Conservation (phyloP, 441 rosid genomes). For the California macrophylla region DNA sequence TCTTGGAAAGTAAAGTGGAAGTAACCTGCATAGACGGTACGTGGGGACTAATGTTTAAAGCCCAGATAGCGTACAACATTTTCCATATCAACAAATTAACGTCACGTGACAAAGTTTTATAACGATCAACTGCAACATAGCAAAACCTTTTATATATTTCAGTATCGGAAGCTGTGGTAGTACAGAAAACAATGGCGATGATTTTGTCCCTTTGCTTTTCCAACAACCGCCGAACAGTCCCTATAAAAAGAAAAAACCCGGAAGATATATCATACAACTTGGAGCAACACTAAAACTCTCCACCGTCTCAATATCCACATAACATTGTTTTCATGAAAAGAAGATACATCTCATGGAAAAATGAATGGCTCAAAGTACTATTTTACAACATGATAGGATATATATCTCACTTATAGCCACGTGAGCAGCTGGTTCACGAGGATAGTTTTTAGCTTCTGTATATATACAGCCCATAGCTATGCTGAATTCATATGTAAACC, state of each 20-base stretch:
- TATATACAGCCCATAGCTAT: conserved; percentile 96
- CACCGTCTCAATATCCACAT: conserved; percentile 9
- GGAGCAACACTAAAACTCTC: neutral
- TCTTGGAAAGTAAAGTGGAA: conserved; percentile 97
- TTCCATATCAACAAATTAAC: neutral
- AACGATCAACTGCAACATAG: conserved; percentile 8
- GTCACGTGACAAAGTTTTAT: conserved; percentile 3
- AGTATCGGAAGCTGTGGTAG: conserved; percentile 62
- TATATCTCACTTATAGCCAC: conserved; percentile 82
- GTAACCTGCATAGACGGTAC: conserved; percentile 48
- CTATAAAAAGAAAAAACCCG: conserved; percentile 34
- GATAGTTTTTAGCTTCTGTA: conserved; percentile 87
- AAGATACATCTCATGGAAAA: neutral
- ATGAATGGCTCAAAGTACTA: conserved; percentile 1
- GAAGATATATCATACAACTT: conserved; percentile 15
- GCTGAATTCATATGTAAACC: conserved; percentile 39
- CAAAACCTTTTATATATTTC: conserved; percentile 78
- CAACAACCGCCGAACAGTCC: conserved; percentile 84
- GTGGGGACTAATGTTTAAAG: conserved; percentile 17
- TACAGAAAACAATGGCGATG: conserved; percentile 82
- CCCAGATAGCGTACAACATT: neutral
- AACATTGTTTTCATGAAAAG: too few species aligned
- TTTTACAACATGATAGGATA: conserved; percentile 17
- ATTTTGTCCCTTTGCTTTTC: conserved; percentile 93
- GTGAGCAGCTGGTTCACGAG: conserved; percentile 99